Percentiles rank a stretch among this genome's conserved stretches.
phyloP scores from a whole-genome alignment of 495 filamentous ascomycete genomes.

The Tetracladium marchalianum region DNA sequence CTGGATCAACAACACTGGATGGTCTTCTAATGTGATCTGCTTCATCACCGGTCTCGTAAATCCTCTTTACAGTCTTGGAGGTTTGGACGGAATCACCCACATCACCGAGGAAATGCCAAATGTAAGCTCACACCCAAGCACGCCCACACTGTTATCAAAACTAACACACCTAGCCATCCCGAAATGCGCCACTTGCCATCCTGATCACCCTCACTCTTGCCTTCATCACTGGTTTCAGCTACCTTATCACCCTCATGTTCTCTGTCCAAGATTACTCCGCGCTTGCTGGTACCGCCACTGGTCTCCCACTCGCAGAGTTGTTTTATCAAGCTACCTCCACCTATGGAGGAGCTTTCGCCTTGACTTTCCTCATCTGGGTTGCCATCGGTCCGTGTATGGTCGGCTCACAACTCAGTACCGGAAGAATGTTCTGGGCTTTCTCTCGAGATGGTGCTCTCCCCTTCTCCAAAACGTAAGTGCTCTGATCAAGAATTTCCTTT shows the following conservation, averaged over 20 bases:
- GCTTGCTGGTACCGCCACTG: conserved; percentile 37
- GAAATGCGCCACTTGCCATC: neutral
- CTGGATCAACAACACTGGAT: conserved; percentile 55
- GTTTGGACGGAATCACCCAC: conserved; percentile 51
- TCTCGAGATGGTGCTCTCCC: conserved; percentile 24
- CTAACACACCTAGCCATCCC: neutral
- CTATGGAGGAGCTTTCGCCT: conserved; percentile 42
- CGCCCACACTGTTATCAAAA: neutral
- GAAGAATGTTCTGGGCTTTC: conserved; percentile 50
- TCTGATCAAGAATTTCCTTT: too few species aligned
- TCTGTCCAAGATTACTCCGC: conserved; percentile 39
- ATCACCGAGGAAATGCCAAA: conserved; percentile 52
- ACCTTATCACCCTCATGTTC: conserved; percentile 49
- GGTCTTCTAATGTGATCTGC: conserved; percentile 47
- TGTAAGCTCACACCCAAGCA: conserved; percentile 22
- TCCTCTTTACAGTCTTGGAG: conserved; percentile 51
- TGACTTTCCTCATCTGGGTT: conserved; percentile 43
- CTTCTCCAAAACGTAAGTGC: conserved; percentile 8
- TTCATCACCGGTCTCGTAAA: conserved; percentile 57
- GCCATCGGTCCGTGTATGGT: conserved; percentile 47
- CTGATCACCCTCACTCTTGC: conserved; percentile 40
- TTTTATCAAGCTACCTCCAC: conserved; percentile 44
- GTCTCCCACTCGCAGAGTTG: conserved; percentile 47
- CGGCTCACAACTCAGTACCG: conserved; percentile 43
- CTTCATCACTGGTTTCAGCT: conserved; percentile 47